Percentiles rank a stretch among this genome's conserved stretches.
These are phyloP conservation scores for Mycosphaerella arachidis DNA, from an alignment of 2,329 filamentous ascomycete genomes.

Conservation along the genomic window DNA sequence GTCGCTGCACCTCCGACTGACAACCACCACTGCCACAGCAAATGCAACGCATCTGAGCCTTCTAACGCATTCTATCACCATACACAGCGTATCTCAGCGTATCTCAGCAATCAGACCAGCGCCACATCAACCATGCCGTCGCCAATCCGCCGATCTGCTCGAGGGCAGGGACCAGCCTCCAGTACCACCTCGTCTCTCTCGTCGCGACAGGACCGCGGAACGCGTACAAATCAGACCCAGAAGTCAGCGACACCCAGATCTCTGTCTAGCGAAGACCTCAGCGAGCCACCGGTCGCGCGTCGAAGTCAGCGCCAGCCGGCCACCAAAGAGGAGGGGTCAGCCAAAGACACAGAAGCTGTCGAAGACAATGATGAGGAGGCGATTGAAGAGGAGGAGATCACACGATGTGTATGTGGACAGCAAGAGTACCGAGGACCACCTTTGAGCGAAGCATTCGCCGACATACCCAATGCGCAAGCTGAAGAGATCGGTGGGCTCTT, in stretches of 20 bases:
- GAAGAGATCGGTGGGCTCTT: constrained; percentile 93
- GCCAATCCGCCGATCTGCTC: constrained; percentile 68
- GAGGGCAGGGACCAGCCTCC: constrained; percentile 67
- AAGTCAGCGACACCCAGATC: constrained; percentile 72
- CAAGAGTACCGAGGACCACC: constrained; percentile 88
- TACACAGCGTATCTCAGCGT: background rate
- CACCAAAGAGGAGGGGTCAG: constrained; percentile 50
- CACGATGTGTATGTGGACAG: constrained; percentile 88
- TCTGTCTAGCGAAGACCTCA: constrained; percentile 63
- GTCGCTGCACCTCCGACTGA: background rate
- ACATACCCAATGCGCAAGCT: constrained; percentile 54
- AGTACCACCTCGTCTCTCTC: constrained; percentile 68
- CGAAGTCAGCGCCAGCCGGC: constrained; percentile 72
- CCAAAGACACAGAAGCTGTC: constrained; percentile 36
- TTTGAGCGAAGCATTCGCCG: constrained; percentile 48
- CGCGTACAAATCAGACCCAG: constrained; percentile 66
- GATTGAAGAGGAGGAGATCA: constrained; percentile 81
- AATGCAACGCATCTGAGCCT: background rate
- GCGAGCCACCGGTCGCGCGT: constrained; percentile 60
- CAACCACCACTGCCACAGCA: background rate
- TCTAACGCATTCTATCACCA: constrained; percentile 3
- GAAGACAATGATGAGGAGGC: constrained; percentile 56
- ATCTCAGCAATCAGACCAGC: background rate
- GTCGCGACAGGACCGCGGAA: constrained; percentile 68
- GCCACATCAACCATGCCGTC: constrained; percentile 24